Conservation (phyloP, 768 basidiomycete species). For the Rhodocollybia butyracea region DNA sequence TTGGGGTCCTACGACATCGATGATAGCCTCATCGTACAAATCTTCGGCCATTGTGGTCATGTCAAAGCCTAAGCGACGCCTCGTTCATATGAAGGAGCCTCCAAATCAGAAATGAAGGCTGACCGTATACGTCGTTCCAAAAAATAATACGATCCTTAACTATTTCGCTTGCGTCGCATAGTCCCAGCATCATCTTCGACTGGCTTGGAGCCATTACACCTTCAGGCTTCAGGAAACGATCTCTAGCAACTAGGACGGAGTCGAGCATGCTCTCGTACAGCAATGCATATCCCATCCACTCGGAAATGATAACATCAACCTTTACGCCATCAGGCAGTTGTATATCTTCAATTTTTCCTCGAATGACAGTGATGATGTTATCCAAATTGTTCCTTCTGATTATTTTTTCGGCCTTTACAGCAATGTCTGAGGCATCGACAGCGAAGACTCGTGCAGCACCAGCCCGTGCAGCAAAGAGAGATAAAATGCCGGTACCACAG, state of each 20-base stretch:
- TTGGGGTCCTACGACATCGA: slow-evolving; percentile 73
- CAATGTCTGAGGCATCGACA: slow-evolving; percentile 87
- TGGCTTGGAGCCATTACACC: slow-evolving; percentile 92
- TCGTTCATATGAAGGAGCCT: neutral
- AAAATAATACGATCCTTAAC: slow-evolving; percentile 82
- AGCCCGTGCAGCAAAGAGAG: slow-evolving; percentile 83
- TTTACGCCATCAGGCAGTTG: slow-evolving; percentile 66
- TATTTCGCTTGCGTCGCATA: slow-evolving; percentile 74
- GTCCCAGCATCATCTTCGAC: slow-evolving; percentile 77
- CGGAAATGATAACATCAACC: slow-evolving; percentile 94
- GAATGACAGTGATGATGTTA: slow-evolving; percentile 79
- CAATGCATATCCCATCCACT: slow-evolving; percentile 96
- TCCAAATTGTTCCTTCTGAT: slow-evolving; percentile 73
- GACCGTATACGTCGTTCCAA: slow-evolving; percentile 92
- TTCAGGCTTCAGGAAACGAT: slow-evolving; percentile 70
- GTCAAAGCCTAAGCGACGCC: slow-evolving; percentile 67
- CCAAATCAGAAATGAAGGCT: slow-evolving; percentile 15
- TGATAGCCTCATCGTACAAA: slow-evolving; percentile 76
- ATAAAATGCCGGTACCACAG: slow-evolving; percentile 92
- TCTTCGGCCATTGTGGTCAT: slow-evolving; percentile 76
- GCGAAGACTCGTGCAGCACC: slow-evolving; percentile 91
- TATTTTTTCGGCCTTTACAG: slow-evolving; percentile 72
- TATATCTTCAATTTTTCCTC: slow-evolving; percentile 90
- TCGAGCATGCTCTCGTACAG: slow-evolving; percentile 98
- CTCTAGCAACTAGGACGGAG: slow-evolving; percentile 86